Base-by-base conservation (phyloP, 1,284 basidiomycete genomes). In the Papiliotrema flavescens region DNA sequence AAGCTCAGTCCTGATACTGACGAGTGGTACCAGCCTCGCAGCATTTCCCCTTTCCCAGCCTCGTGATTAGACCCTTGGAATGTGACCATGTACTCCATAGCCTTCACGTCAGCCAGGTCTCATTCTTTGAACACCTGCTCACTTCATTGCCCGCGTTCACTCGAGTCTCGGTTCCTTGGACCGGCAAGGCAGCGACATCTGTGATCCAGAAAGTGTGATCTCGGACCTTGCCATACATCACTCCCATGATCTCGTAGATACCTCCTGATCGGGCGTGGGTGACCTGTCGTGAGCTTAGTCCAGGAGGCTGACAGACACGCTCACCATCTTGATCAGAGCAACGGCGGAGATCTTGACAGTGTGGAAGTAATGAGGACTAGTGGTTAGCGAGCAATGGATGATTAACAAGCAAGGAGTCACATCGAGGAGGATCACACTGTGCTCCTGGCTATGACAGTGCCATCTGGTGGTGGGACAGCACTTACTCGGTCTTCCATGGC, bases 11-110 rank as follows among this genome's bases (percentile, higher is more conserved):
- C 17, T 19, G 4, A n/a, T 24, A 24, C 70, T 55, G 36, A 75
- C 44, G 92, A 96, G 73, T 98, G 95, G 73, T 98, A 98, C 95
- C 95, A 98, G n/a, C 95, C 95, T 55, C 97, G 87, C 4, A 88
- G 86, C 66, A 96, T 86, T 73, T 98, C 95, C 19, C 85, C 75
- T 57, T 92, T 82, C 14, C 85, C 86, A 14, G 88, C 88, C 78
- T 85, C 85, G 66, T 88, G 85, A 63, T 86, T 88, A 23, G 83
- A 84, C 57, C 86, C 82, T 46, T 89, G 84, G 68, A 92, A 98
- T 67, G 91, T 86, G 47, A 98, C 93, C 95, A 98, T 98, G 79
- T 95, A 98, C 77, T 98, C 96, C 71, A 94, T 90, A 32, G 95
- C 95, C 64, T 72, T 32, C 11, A 24, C 15, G 5, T 15, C 49